Evolutionary conservation across 2,329 filamentous ascomycete species (phyloP), one percentile per base, ranked within the genome.

Genomic region (Diaporthe sp.): DNA sequence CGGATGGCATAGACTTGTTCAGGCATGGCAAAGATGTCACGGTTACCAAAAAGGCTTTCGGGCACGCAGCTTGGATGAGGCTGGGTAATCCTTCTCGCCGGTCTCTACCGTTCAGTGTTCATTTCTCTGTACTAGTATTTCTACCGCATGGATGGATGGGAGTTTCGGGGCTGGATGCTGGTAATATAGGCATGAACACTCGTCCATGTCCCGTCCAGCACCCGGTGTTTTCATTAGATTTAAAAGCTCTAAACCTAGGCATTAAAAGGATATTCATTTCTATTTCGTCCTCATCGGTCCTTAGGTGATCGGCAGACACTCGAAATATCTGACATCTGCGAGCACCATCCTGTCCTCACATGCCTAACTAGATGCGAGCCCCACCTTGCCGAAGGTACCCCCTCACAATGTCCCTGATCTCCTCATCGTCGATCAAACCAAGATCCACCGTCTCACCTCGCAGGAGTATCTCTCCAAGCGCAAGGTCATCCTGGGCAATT

Each of bases 111-210:
- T 28, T 13, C 44, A 25, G 22, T 17, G 13, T 37, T 6, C 3
- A 49, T 28, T 39, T 12, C 31, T 68, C 10, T 67, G 61, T 67
- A 67, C 17, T 34, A 67, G 44, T 49, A 67, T 49, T n/a, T 51
- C 9, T 22, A 25, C 28, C 6, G 61, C 44, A 67, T 67, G 9
- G 22, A 4, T 15, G 44, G 12, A 28, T n/a, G 31, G 61, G 61
- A 46, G 42, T 31, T 25, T 7, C 0, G 61, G 61, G 34, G 12
- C 12, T 67, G 19, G 62, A 8, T 51, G 19, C 44, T 68, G 62
- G 13, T 67, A 15, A 15, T n/a, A 15, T 34, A 12, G 62, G 62
- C 28, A 10, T 25, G 46, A 53, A 12, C 22, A 39, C 10, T 68
- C 1, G n/a, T 53, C 7, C 2, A 53, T 13, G 22, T 1, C 6